Evolutionary conservation across 495 filamentous ascomycete species (phyloP).

Genomic region (Venustampulla echinocandica): DNA sequence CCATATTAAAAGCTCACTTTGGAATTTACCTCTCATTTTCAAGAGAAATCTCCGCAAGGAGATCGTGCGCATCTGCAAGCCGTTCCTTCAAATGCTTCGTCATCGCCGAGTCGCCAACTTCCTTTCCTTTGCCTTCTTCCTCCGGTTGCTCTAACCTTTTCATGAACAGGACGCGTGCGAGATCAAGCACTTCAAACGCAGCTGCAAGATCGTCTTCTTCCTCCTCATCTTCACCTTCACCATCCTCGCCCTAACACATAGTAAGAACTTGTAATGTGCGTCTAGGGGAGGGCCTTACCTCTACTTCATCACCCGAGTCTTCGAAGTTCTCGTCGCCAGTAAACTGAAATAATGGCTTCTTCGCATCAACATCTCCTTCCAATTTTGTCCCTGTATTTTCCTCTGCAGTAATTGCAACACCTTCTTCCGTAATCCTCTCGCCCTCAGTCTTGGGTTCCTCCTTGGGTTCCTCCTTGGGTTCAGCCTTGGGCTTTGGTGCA

Average conservation of each 20-base stretch:
- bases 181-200: slow-evolving; percentile 86
- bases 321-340: slow-evolving; percentile 91
- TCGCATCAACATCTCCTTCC: slow-evolving; percentile 32
- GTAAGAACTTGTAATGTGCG: not conserved
- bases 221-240: slow-evolving; percentile 50
- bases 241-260: slow-evolving; percentile 12
- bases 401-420: slow-evolving; percentile 26
- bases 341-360: slow-evolving; percentile 81
- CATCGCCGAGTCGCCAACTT: slow-evolving; percentile 37
- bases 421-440: slow-evolving; percentile 35
- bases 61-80: slow-evolving; percentile 82
- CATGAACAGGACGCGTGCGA: slow-evolving; percentile 72
- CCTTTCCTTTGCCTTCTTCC: slow-evolving; percentile 43
- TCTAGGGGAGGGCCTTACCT: slow-evolving; percentile 16
- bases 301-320: slow-evolving; percentile 54
- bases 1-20: not conserved
- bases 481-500: slow-evolving; percentile 25
- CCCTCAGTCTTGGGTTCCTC: slow-evolving; percentile 19
- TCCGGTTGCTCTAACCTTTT: slow-evolving; percentile 42
- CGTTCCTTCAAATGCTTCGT: slow-evolving; percentile 65
- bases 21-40: slow-evolving; percentile 66
- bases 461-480: slow-evolving; percentile 14
- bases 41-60: slow-evolving; percentile 86
- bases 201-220: slow-evolving; percentile 86
- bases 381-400: slow-evolving; percentile 31